Conservation (phyloP, 345 rosid species). For the Brassica napus region Da-Ae NC_063452.1:56452001-56452500, state of each 20-base stretch:
- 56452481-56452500: slow-evolving; percentile 30
- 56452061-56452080: background rate
- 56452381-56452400: background rate
- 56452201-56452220: no score
- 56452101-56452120: background rate
- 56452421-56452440: background rate
- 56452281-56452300: background rate
- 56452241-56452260: no score
- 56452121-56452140: no score
- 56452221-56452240: no score
- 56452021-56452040: background rate
- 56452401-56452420: background rate
- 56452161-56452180: no score
- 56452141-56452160: no score
- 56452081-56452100: no score
- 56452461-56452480: slow-evolving; percentile 17
- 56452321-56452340: background rate
- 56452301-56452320: background rate
- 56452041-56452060: background rate
- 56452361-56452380: background rate
- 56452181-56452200: no score
- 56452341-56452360: background rate
- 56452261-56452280: no score
- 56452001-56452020: background rate
- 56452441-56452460: slow-evolving; percentile 11